Conservation (phyloP, 768 basidiomycete genomes). For the Serendipita vermifera region DNA sequence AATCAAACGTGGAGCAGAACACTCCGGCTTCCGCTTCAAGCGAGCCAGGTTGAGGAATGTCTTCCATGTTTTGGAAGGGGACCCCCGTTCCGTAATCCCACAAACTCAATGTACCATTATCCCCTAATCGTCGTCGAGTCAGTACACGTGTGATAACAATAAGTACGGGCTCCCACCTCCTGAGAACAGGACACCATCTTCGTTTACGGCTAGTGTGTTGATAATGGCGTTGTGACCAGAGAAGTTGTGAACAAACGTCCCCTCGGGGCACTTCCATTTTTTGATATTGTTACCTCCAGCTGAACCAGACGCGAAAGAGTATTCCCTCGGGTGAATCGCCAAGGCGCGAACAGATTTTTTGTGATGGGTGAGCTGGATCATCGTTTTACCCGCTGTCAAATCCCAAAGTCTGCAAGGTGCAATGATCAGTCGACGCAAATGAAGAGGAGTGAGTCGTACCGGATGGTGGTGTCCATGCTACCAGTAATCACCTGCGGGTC, state of each 20-base stretch:
- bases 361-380: constrained; percentile 96
- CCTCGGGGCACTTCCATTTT: constrained; percentile 98
- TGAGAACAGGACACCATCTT: constrained; percentile 94
- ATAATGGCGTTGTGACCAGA: constrained; percentile 94
- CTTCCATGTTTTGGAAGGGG: constrained; percentile 88
- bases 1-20: constrained; percentile 94
- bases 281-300: constrained; percentile 99
- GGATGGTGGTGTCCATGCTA: constrained; percentile 94
- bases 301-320: constrained; percentile 88
- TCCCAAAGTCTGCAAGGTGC: constrained; percentile 67
- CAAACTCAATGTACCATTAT: constrained; percentile 80
- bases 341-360: constrained; percentile 94
- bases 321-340: constrained; percentile 92
- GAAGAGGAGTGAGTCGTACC: constrained; percentile 33
- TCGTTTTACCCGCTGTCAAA: constrained; percentile 92
- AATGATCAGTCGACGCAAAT: constrained; percentile 6
- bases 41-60: constrained; percentile 93
- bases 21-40: constrained; percentile 94
- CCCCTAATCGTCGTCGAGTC: constrained; percentile 37
- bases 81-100: constrained; percentile 95
- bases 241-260: constrained; percentile 92
- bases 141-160: not conserved
- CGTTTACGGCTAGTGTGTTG: constrained; percentile 86
- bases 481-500: constrained; percentile 98
- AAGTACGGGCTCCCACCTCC: constrained; percentile 46